phyloP scores from a whole-genome alignment of 768 basidiomycete species.

The Amanita exitialis region DNA sequence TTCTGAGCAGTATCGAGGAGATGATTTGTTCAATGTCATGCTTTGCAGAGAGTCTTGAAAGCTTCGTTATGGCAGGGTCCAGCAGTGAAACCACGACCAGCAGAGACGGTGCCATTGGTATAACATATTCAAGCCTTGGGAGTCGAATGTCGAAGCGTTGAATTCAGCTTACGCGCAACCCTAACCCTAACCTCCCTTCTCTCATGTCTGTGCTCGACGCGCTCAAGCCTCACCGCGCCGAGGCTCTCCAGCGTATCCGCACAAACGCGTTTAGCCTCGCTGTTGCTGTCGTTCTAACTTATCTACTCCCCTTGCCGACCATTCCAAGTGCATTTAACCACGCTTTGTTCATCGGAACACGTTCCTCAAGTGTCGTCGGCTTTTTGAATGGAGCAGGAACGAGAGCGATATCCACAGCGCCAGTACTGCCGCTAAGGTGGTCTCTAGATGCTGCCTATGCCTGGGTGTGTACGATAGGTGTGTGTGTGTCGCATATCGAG shows the following conservation, averaged over 20 bases:
- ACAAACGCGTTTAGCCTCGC: conserved; percentile 27
- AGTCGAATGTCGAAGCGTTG: too few relatives aligned
- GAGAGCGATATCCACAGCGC: not conserved
- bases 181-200: not conserved
- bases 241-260: conserved; percentile 33
- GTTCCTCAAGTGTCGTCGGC: not conserved
- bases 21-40: too few relatives aligned
- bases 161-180: too few relatives aligned
- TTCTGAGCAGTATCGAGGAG: too few relatives aligned
- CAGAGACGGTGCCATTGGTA: too few relatives aligned
- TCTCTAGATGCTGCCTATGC: conserved; percentile 25
- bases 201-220: conserved; percentile 12
- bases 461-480: conserved; percentile 30
- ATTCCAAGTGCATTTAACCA: conserved; percentile 22
- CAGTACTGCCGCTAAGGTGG: conserved; percentile 12
- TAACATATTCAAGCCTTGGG: too few relatives aligned
- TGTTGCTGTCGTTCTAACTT: conserved; percentile 22
- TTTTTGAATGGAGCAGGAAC: not conserved
- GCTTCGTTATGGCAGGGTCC: too few relatives aligned
- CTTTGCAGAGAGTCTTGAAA: too few relatives aligned
- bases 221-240: conserved; percentile 34
- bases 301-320: conserved; percentile 30
- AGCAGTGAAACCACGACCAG: too few relatives aligned
- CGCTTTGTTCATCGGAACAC: conserved; percentile 10
- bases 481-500: conserved; percentile 19